Conservation (phyloP, 2,329 filamentous ascomycete species). For the Apiospora rasikravindrae region DNA sequence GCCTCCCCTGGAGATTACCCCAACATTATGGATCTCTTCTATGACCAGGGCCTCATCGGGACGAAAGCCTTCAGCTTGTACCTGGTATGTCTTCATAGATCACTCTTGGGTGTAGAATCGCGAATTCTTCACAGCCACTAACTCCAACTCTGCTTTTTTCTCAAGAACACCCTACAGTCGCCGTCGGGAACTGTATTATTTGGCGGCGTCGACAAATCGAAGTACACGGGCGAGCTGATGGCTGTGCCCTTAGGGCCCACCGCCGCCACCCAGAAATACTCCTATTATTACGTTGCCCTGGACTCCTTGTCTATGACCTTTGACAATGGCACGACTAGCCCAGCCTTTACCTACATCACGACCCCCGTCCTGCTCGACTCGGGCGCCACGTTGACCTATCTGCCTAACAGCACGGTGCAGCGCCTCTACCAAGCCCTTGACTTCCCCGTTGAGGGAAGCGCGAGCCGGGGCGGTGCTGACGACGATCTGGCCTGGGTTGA, state of each 20-base stretch:
- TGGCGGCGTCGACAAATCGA: constrained; percentile 78
- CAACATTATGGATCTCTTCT: constrained; percentile 69
- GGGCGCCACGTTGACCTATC: constrained; percentile 68
- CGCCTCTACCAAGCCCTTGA: constrained; percentile 60
- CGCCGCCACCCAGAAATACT: constrained; percentile 43
- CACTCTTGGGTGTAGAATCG: not conserved
- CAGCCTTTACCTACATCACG: constrained; percentile 49
- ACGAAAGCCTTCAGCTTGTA: constrained; percentile 73
- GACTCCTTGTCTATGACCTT: constrained; percentile 54
- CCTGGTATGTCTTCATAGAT: too few relatives aligned
- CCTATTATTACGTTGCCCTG: constrained; percentile 54
- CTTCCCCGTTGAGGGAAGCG: constrained; percentile 46
- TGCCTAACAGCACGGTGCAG: constrained; percentile 60
- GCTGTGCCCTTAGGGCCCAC: constrained; percentile 65
- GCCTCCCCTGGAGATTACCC: constrained; percentile 50
- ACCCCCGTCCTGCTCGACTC: constrained; percentile 70
- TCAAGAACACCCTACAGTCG: constrained; percentile 59
- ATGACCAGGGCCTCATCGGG: constrained; percentile 64
- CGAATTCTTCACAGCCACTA: not conserved
- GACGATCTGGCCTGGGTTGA: constrained; percentile 52
- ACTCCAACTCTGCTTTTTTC: constrained; percentile 41
- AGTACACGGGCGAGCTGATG: constrained; percentile 69
- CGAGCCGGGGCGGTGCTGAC: constrained; percentile 38
- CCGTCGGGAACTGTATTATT: constrained; percentile 62
- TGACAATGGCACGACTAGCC: constrained; percentile 52